These are phyloP conservation scores for Ramaria rubella DNA, from an alignment of 768 basidiomycete genomes.

Conservation along the genomic window DNA sequence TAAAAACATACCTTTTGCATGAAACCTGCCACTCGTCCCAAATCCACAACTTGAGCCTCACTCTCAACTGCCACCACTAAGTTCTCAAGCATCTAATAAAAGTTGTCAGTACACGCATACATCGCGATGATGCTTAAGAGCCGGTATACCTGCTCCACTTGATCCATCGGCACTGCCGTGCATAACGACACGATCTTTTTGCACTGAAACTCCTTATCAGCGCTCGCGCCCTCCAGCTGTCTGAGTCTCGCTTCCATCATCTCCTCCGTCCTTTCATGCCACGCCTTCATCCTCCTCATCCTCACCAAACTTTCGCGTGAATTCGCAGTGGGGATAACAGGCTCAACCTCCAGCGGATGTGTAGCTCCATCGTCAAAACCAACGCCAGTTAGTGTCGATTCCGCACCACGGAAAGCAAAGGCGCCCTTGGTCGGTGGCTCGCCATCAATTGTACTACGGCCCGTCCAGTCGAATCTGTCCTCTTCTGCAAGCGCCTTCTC, in stretches of 20 bases:
- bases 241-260: slow-evolving; percentile 65
- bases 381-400: slow-evolving; percentile 59
- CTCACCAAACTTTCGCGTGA: slow-evolving; percentile 55
- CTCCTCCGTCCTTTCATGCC: slow-evolving; percentile 76
- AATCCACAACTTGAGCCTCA: slow-evolving; percentile 74
- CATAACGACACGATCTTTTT: slow-evolving; percentile 87
- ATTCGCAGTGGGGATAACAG: slow-evolving; percentile 58
- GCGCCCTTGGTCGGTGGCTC: slow-evolving; percentile 34
- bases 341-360: slow-evolving; percentile 61
- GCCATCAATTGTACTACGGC: slow-evolving; percentile 48
- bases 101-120: too few species aligned
- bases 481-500: slow-evolving; percentile 73
- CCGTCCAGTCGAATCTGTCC: slow-evolving; percentile 85
- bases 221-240: slow-evolving; percentile 68
- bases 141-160: slow-evolving; percentile 80
- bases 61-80: slow-evolving; percentile 85
- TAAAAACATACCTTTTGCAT: slow-evolving; percentile 73
- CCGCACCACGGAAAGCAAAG: slow-evolving; percentile 63
- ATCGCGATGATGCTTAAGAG: slow-evolving; percentile 7
- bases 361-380: slow-evolving; percentile 54
- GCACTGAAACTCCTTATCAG: slow-evolving; percentile 87
- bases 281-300: slow-evolving; percentile 69
- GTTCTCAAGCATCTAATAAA: slow-evolving; percentile 71
- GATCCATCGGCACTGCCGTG: slow-evolving; percentile 78
- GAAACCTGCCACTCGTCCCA: slow-evolving; percentile 81